Evolutionary conservation across 108 stramenopile species (phyloP).

Genomic region (Skeletonema grethae): DNA sequence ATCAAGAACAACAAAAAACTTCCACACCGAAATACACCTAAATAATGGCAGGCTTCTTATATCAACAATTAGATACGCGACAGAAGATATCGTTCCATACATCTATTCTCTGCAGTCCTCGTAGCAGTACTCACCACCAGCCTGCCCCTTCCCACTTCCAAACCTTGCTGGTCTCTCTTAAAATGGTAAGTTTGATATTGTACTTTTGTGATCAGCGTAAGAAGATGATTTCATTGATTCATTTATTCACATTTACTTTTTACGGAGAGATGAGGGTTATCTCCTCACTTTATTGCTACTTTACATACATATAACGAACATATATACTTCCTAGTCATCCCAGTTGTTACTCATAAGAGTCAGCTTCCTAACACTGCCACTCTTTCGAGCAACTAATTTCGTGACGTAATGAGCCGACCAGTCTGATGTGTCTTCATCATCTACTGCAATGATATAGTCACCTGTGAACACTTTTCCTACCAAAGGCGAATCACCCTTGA

Average conservation of each 20-base stretch:
- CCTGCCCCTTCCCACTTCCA: too few species aligned
- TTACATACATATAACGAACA: neutral
- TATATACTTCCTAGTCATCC: neutral
- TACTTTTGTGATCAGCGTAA: too few species aligned
- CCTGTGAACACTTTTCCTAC: slow-evolving; percentile 62
- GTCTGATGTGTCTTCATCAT: slow-evolving; percentile 68
- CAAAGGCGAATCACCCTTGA: slow-evolving; percentile 58
- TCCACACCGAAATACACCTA: too few species aligned
- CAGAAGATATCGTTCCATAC: too few species aligned
- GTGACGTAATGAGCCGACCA: slow-evolving; percentile 77
- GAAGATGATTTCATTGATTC: too few species aligned
- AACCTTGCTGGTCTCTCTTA: too few species aligned
- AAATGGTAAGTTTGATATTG: too few species aligned
- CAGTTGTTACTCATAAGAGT: neutral
- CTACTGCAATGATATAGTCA: slow-evolving; percentile 78
- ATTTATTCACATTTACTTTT: neutral
- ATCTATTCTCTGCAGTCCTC: too few species aligned
- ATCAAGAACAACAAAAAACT: too few species aligned
- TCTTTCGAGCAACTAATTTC: slow-evolving; percentile 57
- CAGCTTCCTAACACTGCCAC: slow-evolving; percentile 4
- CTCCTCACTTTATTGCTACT: neutral
- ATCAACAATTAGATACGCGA: too few species aligned
- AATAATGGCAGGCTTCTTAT: too few species aligned
- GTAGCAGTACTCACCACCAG: too few species aligned
- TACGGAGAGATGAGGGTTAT: neutral